Evolutionary conservation across 495 filamentous ascomycete genomes (phyloP), one percentile per base, ranked within the genome.

Genomic region (Talaromyces wortmannii): DNA sequence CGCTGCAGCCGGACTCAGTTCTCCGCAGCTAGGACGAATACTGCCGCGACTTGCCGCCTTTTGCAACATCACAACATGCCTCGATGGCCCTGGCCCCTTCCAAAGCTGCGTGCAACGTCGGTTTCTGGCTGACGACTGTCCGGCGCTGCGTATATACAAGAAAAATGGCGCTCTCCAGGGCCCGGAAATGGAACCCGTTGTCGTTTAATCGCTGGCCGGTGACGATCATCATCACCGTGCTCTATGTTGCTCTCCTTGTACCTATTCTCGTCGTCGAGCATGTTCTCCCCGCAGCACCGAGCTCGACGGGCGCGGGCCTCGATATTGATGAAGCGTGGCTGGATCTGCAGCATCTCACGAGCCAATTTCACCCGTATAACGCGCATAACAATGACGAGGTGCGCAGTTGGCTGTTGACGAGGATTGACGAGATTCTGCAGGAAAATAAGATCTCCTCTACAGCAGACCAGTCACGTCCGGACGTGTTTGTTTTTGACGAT

Each of bases 301-400:
- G 60, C n/a, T 78, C 79, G 45, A 74, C 73, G 40, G 74, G 76
- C 17, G 69, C 69, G 36, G 89, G 88, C 23, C 71, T 92, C 50
- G 86, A 95, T 59, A 71, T 96, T 15, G 83, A 84, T 29, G 82
- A 91, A 72, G 92, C 92, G 18, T 97, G 92, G 92, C 68, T 76
- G 13, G 92, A 98, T 64, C 79, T 98, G 16, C 81, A 88, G 33
- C 69, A 71, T 40, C 69, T 98, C 15, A 91, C 84, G n/a, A 76
- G 73, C 52, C 80, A 79, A 0, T 95, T 87, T 62, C 94, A 95
- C 62, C 94, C 92, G 0, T 95, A 89, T 68, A 97, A 97, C 69
- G 90, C 85, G 32, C 84, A 75, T 36, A 75, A 78, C 55, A 97
- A 96, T 62, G 94, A 95, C 58, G 78, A 84, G 6, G 79, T 96